These are phyloP conservation scores for Penicillium egyptiacum DNA, from an alignment of 495 filamentous ascomycete genomes.

Conservation along the genomic window DNA sequence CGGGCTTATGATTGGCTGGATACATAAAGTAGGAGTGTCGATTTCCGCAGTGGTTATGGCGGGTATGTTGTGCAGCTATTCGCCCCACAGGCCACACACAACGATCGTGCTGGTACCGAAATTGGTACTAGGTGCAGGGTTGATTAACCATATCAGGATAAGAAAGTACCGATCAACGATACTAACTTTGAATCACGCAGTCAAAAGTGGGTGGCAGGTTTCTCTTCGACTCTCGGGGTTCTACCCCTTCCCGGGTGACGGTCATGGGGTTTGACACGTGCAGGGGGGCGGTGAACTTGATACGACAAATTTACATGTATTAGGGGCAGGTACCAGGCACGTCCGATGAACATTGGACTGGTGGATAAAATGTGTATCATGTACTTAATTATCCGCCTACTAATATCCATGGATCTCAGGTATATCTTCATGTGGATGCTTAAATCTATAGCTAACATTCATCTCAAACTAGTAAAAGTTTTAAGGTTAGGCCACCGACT, in stretches of 20 bases:
- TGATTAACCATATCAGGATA: slow-evolving; percentile 1
- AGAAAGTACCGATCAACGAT: not conserved
- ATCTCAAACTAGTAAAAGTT: not conserved
- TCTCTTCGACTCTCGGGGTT: not conserved
- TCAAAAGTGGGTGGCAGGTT: not conserved
- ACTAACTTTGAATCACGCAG: not conserved
- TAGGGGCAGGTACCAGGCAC: not conserved
- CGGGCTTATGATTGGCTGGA: slow-evolving; percentile 21
- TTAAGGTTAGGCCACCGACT: not conserved
- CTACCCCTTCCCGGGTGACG: not conserved
- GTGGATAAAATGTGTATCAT: not conserved
- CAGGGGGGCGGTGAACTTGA: slow-evolving; percentile 10
- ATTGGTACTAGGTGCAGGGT: slow-evolving; percentile 16
- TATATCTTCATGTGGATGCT: not conserved
- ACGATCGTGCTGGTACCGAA: slow-evolving; percentile 12
- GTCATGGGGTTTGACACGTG: slow-evolving; percentile 6
- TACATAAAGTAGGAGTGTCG: not conserved
- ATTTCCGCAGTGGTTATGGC: slow-evolving; percentile 15
- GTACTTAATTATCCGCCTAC: not conserved
- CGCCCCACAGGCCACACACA: slow-evolving; percentile 16
- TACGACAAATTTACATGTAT: not conserved
- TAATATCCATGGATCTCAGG: not conserved
- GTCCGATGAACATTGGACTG: not conserved
- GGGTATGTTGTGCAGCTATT: slow-evolving; percentile 31
- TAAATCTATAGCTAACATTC: not conserved